Evolutionary conservation across 116 monocot genomes (phyloP).

Genomic region (Dioscorea cayenensis): DNA sequence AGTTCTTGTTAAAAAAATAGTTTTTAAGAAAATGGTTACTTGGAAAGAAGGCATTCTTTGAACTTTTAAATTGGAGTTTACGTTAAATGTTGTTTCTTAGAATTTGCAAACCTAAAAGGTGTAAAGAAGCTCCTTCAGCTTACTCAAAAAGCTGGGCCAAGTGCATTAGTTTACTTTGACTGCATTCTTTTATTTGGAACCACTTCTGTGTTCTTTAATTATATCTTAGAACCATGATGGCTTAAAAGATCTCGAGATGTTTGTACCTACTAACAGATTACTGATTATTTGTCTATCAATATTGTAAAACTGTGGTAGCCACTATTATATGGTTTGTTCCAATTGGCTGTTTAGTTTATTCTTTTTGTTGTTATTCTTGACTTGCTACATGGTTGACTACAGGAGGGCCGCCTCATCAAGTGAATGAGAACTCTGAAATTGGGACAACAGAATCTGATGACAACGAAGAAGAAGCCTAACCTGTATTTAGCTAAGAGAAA

Average conservation of each 20-base stretch:
- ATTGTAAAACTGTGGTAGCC: background rate
- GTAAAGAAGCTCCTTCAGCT: no score
- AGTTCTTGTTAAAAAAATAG: no score
- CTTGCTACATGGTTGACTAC: background rate
- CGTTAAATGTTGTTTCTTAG: no score
- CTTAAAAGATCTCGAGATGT: background rate
- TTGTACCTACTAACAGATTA: background rate
- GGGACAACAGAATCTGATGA: background rate
- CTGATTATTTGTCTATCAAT: background rate
- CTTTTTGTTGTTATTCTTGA: background rate
- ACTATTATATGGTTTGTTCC: background rate
- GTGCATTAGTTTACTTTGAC: no score
- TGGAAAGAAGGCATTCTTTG: no score
- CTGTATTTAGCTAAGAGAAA: background rate
- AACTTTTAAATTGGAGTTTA: no score
- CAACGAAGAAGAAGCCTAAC: background rate
- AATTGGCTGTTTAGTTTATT: background rate
- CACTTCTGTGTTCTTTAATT: no score
- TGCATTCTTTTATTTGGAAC: no score
- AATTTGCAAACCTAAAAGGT: no score
- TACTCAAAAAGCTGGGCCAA: no score
- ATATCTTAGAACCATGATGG: no score
- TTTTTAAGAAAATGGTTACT: no score
- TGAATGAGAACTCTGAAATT: background rate
- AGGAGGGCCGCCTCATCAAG: background rate